Conservation (phyloP, 768 basidiomycete genomes). For the Roridomyces roridus region DNA sequence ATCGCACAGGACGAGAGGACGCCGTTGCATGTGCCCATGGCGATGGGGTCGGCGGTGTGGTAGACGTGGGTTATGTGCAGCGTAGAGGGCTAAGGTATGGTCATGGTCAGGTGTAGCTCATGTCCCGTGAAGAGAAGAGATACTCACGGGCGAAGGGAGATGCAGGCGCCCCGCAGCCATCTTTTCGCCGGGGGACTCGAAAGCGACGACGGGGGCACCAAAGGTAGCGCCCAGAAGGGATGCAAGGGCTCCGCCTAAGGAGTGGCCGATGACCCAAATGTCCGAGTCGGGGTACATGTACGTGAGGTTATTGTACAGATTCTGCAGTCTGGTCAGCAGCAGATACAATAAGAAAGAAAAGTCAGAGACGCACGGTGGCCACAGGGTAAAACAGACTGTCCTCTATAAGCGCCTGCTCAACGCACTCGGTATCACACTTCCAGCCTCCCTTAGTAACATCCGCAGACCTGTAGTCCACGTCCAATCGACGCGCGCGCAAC, state of each 20-base stretch:
- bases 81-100: conserved; percentile 60
- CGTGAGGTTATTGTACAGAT: conserved; percentile 92
- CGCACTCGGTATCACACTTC: conserved; percentile 82
- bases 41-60: conserved; percentile 94
- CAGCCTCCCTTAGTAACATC: conserved; percentile 81
- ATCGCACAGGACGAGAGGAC: conserved; percentile 81
- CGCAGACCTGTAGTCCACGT: conserved; percentile 95
- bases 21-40: conserved; percentile 89
- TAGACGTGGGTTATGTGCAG: conserved; percentile 90
- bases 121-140: not conserved
- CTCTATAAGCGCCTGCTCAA: conserved; percentile 75
- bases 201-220: conserved; percentile 85
- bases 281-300: conserved; percentile 90
- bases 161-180: conserved; percentile 83
- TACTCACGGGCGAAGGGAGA: conserved; percentile 79
- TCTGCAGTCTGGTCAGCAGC: conserved; percentile 48
- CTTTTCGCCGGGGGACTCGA: conserved; percentile 89
- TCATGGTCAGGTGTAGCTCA: not conserved
- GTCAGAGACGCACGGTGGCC: conserved; percentile 68
- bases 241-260: conserved; percentile 75
- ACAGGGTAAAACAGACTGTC: conserved; percentile 91
- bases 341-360: not conserved
- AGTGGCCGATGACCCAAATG: conserved; percentile 88
- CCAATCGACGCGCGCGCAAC: conserved; percentile 92
- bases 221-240: conserved; percentile 88